A percentile compares a stretch with the other conserved stretches of the same genome.
These are phyloP conservation scores for Paraphaeosphaeria minitans DNA, from an alignment of 2,329 filamentous ascomycete genomes.

Conservation along the genomic window DNA sequence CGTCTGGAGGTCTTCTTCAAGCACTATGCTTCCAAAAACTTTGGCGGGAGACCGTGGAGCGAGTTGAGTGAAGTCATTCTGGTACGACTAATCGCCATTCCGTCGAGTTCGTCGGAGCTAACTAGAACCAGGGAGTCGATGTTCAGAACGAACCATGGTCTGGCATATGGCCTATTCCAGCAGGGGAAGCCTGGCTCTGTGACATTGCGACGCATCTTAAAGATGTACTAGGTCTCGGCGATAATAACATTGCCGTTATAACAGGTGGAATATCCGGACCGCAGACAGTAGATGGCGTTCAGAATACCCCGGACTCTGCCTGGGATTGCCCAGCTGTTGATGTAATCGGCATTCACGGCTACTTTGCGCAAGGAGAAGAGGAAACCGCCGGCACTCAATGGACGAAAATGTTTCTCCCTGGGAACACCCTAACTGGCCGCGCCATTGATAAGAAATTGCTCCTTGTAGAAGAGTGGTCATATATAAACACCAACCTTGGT, in stretches of 20 bases:
- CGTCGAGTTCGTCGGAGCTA: not conserved
- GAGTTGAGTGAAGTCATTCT: conserved; percentile 39
- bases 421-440: conserved; percentile 39
- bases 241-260: conserved; percentile 40
- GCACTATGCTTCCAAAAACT: conserved; percentile 43
- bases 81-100: conserved; percentile 17
- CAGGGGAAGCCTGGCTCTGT: conserved; percentile 44
- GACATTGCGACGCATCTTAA: conserved; percentile 42
- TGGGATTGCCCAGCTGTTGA: conserved; percentile 41
- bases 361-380: conserved; percentile 27
- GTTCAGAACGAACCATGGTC: conserved; percentile 44
- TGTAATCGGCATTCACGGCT: conserved; percentile 43
- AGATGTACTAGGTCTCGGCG: conserved; percentile 32
- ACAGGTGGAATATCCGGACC: conserved; percentile 43
- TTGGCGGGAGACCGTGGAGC: conserved; percentile 37
- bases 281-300: conserved; percentile 26
- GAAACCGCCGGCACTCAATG: conserved; percentile 40
- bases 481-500: conserved; percentile 30
- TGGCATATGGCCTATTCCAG: conserved; percentile 41
- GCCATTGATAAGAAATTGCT: conserved; percentile 35
- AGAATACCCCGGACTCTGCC: conserved; percentile 41
- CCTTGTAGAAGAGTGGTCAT: conserved; percentile 44
- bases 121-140: conserved; percentile 36
- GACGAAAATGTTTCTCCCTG: conserved; percentile 42
- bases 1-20: conserved; percentile 42